phyloP scores from a whole-genome alignment of 2,329 filamentous ascomycete species.

The Phaeosphaeria sp. region DNA sequence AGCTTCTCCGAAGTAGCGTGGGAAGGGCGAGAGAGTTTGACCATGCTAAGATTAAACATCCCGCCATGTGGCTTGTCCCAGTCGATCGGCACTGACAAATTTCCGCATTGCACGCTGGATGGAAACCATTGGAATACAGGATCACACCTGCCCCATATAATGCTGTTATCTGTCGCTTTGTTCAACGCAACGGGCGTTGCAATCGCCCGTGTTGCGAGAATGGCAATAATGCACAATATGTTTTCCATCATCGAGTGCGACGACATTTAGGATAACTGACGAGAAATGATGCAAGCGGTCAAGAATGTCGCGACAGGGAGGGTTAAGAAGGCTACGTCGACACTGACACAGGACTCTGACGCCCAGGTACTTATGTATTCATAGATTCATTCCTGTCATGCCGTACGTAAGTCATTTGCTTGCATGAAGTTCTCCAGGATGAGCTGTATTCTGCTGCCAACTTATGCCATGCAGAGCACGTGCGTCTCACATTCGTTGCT shows the following conservation, averaged over 20 bases:
- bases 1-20: constrained; percentile 27
- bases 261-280: no score
- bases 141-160: constrained; percentile 2
- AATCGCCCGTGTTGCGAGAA: neutral
- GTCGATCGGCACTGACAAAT: constrained; percentile 39
- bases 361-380: neutral
- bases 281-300: neutral
- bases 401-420: neutral
- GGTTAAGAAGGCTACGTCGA: neutral
- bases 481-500: neutral
- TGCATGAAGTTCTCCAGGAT: neutral
- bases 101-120: constrained; percentile 23
- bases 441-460: neutral
- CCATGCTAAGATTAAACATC: constrained; percentile 36
- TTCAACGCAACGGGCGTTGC: neutral
- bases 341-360: neutral
- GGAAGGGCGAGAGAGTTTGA: constrained; percentile 21
- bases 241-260: neutral
- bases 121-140: constrained; percentile 7
- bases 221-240: neutral
- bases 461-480: neutral
- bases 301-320: neutral
- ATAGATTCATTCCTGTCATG: neutral
- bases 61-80: constrained; percentile 36
- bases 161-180: neutral